phyloP scores from a whole-genome alignment of 2,329 filamentous ascomycete genomes.

The Talaromyces pinophilus region DNA sequence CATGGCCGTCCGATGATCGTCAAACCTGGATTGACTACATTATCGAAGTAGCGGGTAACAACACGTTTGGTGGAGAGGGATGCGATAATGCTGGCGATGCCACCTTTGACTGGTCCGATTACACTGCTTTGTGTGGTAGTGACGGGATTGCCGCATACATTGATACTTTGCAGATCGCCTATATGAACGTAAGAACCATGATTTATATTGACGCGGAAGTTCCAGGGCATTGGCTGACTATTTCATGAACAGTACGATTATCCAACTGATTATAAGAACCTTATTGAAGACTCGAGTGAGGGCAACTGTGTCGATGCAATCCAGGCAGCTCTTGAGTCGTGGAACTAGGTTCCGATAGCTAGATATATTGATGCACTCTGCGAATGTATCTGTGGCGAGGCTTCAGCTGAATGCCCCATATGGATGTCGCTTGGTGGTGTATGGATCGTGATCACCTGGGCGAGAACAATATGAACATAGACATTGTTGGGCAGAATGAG shows the following conservation, averaged over 20 bases:
- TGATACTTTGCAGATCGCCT: slow-evolving; percentile 10
- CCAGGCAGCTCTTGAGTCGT: background rate
- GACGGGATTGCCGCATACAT: slow-evolving; percentile 19
- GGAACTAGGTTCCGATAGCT: background rate
- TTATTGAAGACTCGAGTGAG: background rate
- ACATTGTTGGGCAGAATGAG: no score
- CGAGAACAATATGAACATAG: no score
- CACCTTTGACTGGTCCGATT: slow-evolving; percentile 15
- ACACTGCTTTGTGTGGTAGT: slow-evolving; percentile 14
- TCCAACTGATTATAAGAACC: background rate
- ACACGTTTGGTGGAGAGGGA: slow-evolving; percentile 20
- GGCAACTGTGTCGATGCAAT: background rate
- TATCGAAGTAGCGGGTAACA: slow-evolving; percentile 12
- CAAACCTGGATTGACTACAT: slow-evolving; percentile 18
- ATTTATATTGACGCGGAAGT: background rate
- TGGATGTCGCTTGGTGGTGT: no score
- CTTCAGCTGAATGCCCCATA: no score
- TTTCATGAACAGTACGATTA: background rate
- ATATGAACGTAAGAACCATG: slow-evolving; percentile 16
- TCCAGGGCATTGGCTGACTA: background rate
- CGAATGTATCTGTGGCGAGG: no score
- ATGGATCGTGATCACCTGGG: no score
- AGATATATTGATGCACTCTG: no score
- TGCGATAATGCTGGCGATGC: slow-evolving; percentile 18
- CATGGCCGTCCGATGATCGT: background rate